phyloP scores from a whole-genome alignment of 2,329 filamentous ascomycete species.

The Sporothrix schenckii region DNA sequence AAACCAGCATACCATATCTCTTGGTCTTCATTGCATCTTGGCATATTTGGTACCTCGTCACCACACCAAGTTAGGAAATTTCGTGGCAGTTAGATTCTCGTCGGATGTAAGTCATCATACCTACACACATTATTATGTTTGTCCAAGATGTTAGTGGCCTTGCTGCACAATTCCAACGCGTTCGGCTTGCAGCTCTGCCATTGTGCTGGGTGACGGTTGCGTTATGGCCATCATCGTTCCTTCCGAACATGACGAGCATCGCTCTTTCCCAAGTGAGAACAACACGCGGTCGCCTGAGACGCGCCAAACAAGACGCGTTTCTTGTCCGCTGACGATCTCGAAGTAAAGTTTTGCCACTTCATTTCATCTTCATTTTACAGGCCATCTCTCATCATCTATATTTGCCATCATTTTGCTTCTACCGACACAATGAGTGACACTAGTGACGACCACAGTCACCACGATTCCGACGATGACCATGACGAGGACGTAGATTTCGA shows the following conservation, averaged over 20 bases:
- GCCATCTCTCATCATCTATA: neutral
- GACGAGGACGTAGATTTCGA: neutral
- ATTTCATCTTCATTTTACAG: neutral
- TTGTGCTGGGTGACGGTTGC: too few species aligned
- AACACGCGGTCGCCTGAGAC: neutral
- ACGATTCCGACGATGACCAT: neutral
- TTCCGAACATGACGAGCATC: neutral
- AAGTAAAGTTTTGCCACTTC: neutral
- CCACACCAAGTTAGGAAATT: too few species aligned
- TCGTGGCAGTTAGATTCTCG: too few species aligned
- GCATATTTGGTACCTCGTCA: too few species aligned
- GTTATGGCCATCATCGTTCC: neutral
- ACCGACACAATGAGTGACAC: neutral
- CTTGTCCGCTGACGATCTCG: neutral
- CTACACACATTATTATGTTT: too few species aligned
- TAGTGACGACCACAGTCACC: neutral
- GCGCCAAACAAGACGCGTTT: neutral
- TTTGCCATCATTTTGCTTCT: neutral
- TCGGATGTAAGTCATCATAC: too few species aligned
- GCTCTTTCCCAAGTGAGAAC: neutral
- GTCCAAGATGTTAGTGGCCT: too few species aligned
- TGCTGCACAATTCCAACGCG: too few species aligned
- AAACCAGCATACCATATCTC: too few species aligned
- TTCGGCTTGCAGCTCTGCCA: too few species aligned
- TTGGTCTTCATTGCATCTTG: too few species aligned